Percentiles rank a stretch among this genome's conserved stretches.
phyloP scores from a whole-genome alignment of 1,284 basidiomycete species.

The Polyporus tsugae region DNA sequence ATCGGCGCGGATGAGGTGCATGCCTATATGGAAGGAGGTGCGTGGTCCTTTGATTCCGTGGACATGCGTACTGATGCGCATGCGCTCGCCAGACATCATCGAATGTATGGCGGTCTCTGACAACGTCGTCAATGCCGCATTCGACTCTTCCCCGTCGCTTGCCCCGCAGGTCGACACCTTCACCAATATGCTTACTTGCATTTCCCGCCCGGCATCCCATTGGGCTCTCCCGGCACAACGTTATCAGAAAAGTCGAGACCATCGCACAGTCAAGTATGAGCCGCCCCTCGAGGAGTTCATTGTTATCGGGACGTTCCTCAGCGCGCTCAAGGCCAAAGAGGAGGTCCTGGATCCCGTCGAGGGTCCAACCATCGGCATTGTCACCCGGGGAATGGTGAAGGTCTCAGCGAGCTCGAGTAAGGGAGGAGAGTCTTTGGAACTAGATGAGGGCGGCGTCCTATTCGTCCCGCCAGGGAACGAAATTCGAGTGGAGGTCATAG shows the following conservation, averaged over 20 bases:
- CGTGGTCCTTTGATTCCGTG: constrained; percentile 23
- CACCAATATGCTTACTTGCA: constrained; percentile 88
- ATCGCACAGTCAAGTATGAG: constrained; percentile 71
- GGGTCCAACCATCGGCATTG: constrained; percentile 86
- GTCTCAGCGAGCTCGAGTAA: constrained; percentile 46
- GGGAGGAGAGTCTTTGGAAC: constrained; percentile 46
- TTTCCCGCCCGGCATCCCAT: constrained; percentile 68
- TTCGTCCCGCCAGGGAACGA: constrained; percentile 80
- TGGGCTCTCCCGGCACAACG: constrained; percentile 71
- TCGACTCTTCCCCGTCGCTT: constrained; percentile 79
- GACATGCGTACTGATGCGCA: neutral
- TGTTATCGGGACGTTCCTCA: constrained; percentile 76
- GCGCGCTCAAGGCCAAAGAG: constrained; percentile 51
- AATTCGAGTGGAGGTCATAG: constrained; percentile 55
- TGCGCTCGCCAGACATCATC: constrained; percentile 77
- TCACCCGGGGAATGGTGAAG: constrained; percentile 66
- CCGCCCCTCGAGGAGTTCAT: constrained; percentile 95
- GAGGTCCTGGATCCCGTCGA: constrained; percentile 61
- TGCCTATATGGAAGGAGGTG: constrained; percentile 93
- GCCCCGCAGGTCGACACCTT: constrained; percentile 90
- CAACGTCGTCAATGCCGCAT: constrained; percentile 96
- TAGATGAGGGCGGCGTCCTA: constrained; percentile 79
- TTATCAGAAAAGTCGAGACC: constrained; percentile 49
- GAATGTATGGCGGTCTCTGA: constrained; percentile 98
- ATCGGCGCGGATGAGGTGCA: constrained; percentile 96